These are phyloP conservation scores for Linnemannia zychae DNA, from an alignment of 192 early-diverging fungal species.

Conservation along the genomic window DNA sequence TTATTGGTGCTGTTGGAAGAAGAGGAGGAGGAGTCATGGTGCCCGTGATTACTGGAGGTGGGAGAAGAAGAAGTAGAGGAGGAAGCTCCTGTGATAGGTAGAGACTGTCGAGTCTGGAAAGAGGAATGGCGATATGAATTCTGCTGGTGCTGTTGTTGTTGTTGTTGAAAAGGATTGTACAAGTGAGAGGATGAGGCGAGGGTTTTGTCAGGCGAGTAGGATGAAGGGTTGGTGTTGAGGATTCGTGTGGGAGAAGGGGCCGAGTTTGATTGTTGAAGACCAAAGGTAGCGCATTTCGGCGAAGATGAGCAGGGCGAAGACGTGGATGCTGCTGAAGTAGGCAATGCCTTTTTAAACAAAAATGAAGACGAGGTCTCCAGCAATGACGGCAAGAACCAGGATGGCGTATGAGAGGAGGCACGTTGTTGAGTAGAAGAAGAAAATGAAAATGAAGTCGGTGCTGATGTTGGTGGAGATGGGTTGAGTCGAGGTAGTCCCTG, in stretches of 20 bases:
- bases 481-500: not conserved
- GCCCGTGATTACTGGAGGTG: not conserved
- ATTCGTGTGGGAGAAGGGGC: not conserved
- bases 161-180: not conserved
- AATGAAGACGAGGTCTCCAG: conserved; percentile 24
- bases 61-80: not conserved
- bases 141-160: conserved; percentile 9
- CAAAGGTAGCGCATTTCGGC: not conserved
- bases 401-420: not conserved
- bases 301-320: not conserved
- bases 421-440: not conserved
- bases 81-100: not conserved
- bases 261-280: not conserved
- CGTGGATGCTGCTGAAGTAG: not conserved
- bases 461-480: not conserved
- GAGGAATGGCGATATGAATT: not conserved
- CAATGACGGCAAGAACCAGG: conserved; percentile 15
- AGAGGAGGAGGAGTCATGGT: not conserved
- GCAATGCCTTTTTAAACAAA: conserved; percentile 16
- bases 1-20: not conserved
- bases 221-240: not conserved
- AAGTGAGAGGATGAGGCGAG: not conserved
- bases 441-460: not conserved
- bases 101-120: conserved; percentile 9
- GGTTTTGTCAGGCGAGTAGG: not conserved